These are phyloP conservation scores for Yamadazyma triangularis DNA, from an alignment of 1,139 yeast genomes.

Conservation along the genomic window DNA sequence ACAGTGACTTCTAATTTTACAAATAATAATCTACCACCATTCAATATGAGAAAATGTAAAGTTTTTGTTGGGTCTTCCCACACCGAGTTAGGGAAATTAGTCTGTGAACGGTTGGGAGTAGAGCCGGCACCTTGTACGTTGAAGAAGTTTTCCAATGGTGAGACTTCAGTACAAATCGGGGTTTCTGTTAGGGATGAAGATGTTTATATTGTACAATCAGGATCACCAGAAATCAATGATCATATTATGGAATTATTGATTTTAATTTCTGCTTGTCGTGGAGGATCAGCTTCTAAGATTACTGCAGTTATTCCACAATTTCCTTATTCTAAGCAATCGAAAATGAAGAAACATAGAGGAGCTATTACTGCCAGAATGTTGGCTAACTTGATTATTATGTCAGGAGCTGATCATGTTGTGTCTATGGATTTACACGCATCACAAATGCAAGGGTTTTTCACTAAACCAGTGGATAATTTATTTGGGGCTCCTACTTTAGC, in stretches of 20 bases:
- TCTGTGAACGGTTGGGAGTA: slow-evolving; percentile 87
- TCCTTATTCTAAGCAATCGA: slow-evolving; percentile 95
- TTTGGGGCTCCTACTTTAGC: slow-evolving; percentile 97
- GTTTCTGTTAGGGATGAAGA: slow-evolving; percentile 79
- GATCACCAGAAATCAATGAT: slow-evolving; percentile 85
- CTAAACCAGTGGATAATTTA: slow-evolving; percentile 93
- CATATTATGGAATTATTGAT: slow-evolving; percentile 95
- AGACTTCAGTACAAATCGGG: slow-evolving; percentile 69
- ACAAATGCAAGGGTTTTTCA: slow-evolving; percentile 98
- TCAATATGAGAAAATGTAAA: slow-evolving; percentile 92
- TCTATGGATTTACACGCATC: slow-evolving; percentile 98
- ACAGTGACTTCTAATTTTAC: no score
- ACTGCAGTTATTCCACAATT: slow-evolving; percentile 97
- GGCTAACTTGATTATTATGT: slow-evolving; percentile 92
- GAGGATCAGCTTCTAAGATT: slow-evolving; percentile 94
- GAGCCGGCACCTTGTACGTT: slow-evolving; percentile 94
- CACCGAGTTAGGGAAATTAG: slow-evolving; percentile 86
- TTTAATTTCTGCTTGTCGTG: slow-evolving; percentile 90
- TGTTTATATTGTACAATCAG: slow-evolving; percentile 89
- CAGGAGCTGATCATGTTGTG: slow-evolving; percentile 98
- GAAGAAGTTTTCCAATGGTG: slow-evolving; percentile 93
- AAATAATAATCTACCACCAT: no score
- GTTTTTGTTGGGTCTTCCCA: slow-evolving; percentile 96
- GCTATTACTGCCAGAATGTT: slow-evolving; percentile 99
- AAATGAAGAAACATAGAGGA: slow-evolving; percentile 98